Conservation (phyloP, 2,329 filamentous ascomycete species). For the Fusarium humuli region DNA sequence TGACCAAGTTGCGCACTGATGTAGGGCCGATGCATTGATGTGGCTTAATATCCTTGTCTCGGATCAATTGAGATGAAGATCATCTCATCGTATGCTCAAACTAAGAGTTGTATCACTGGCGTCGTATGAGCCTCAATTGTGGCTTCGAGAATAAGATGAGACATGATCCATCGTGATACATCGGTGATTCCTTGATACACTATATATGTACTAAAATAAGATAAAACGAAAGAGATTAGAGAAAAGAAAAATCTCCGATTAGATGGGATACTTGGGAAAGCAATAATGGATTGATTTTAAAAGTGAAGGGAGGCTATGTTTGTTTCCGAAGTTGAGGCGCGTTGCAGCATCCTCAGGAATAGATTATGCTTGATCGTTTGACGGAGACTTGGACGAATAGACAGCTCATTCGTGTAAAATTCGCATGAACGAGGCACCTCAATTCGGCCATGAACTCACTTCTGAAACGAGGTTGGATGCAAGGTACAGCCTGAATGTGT, state of each 20-base stretch:
- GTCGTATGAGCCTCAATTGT: neutral
- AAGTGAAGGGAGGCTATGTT: constrained; percentile 18
- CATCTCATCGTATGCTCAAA: constrained; percentile 1
- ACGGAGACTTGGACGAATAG: neutral
- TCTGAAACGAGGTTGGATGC: constrained; percentile 36
- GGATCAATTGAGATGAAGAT: constrained; percentile 30
- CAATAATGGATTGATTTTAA: constrained; percentile 15
- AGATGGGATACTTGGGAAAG: neutral
- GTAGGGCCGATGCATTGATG: constrained; percentile 21
- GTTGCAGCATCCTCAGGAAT: constrained; percentile 37
- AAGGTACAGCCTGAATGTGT: neutral
- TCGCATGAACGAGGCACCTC: constrained; percentile 19
- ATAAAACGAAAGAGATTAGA: neutral
- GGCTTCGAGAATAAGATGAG: constrained; percentile 5
- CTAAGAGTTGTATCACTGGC: neutral
- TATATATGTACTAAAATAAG: neutral
- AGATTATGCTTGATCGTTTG: constrained; percentile 32
- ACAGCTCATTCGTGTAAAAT: constrained; percentile 13
- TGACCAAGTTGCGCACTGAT: neutral
- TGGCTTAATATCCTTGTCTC: constrained; percentile 16
- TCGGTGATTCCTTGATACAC: constrained; percentile 3
- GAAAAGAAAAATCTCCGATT: constrained; percentile 16
- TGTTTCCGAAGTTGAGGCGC: constrained; percentile 25
- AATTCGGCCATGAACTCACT: constrained; percentile 13
- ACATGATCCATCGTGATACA: constrained; percentile 4